Evolutionary conservation across 371 early-diverging fungal species (phyloP).

Genomic region (Mucor irregularis): DNA sequence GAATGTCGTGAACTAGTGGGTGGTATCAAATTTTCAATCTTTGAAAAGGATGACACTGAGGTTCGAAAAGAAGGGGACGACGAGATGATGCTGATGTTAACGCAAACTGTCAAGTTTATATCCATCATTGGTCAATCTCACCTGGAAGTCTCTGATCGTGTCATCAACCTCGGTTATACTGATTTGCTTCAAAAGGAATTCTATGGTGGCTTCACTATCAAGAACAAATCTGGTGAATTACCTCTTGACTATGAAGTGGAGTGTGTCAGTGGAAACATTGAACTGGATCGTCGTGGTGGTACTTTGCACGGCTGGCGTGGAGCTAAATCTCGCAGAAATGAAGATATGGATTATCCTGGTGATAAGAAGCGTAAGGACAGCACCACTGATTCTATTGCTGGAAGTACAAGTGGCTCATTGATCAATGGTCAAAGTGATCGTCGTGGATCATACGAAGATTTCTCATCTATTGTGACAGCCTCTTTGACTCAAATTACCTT

Average conservation of each 20-base stretch:
- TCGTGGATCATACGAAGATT: slow-evolving; percentile 19
- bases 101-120: slow-evolving; percentile 79
- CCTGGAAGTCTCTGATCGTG: slow-evolving; percentile 63
- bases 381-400: not conserved
- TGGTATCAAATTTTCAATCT: slow-evolving; percentile 77
- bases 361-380: slow-evolving; percentile 4
- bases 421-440: not conserved
- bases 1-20: slow-evolving; percentile 80
- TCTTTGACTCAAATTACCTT: slow-evolving; percentile 61
- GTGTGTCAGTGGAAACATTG: slow-evolving; percentile 57
- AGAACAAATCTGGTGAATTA: slow-evolving; percentile 65
- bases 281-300: slow-evolving; percentile 59
- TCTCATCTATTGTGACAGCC: slow-evolving; percentile 15
- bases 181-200: slow-evolving; percentile 52
- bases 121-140: slow-evolving; percentile 83
- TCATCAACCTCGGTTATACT: slow-evolving; percentile 62
- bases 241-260: slow-evolving; percentile 67
- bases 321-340: slow-evolving; percentile 17
- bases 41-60: slow-evolving; percentile 39
- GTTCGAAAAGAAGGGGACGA: slow-evolving; percentile 34
- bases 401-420: not conserved
- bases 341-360: slow-evolving; percentile 13
- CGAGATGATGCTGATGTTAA: slow-evolving; percentile 45
- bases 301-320: slow-evolving; percentile 61
- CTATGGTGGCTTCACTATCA: slow-evolving; percentile 62